A percentile compares a stretch with the other conserved stretches of the same genome.
phyloP scores from a whole-genome alignment of 1,284 basidiomycete genomes.

The Tilletia setariae region DNA sequence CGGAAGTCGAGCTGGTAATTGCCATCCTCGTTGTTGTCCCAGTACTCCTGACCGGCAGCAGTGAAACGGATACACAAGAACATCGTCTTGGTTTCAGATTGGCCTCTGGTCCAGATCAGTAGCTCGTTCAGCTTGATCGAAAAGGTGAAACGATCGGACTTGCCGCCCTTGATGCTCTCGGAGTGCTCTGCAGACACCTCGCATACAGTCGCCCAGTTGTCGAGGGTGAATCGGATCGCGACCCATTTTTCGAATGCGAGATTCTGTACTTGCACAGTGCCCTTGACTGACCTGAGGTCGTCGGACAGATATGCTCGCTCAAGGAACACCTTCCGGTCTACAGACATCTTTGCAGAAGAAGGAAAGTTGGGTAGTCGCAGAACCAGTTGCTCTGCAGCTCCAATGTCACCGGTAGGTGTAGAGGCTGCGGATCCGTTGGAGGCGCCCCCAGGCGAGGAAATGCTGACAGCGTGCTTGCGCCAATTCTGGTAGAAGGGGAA shows the following conservation, averaged over 20 bases:
- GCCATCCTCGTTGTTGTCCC: conserved; percentile 82
- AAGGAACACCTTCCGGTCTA: conserved; percentile 59
- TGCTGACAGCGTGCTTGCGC: conserved; percentile 39
- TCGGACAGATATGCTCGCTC: conserved; percentile 64
- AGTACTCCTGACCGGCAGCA: conserved; percentile 71
- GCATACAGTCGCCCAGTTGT: conserved; percentile 91
- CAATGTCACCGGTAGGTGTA: conserved; percentile 18
- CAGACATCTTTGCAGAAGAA: conserved; percentile 53
- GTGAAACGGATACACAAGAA: conserved; percentile 76
- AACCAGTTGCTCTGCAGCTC: conserved; percentile 51
- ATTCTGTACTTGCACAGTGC: conserved; percentile 76
- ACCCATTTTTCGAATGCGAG: conserved; percentile 83
- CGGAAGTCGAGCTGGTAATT: conserved; percentile 70
- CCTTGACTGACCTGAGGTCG: conserved; percentile 65
- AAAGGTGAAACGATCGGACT: conserved; percentile 65
- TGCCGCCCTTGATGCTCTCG: conserved; percentile 62
- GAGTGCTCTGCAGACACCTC: conserved; percentile 79
- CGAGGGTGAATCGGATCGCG: conserved; percentile 84
- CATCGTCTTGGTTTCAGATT: conserved; percentile 80
- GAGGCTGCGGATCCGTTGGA: not conserved
- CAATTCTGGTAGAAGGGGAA: conserved; percentile 36
- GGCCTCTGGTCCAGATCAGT: conserved; percentile 47
- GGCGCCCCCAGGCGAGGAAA: conserved; percentile 56
- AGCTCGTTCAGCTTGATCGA: conserved; percentile 60
- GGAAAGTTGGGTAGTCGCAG: conserved; percentile 62